phyloP scores from a whole-genome alignment of 495 filamentous ascomycete genomes.

The Penicillium alfredii region DNA sequence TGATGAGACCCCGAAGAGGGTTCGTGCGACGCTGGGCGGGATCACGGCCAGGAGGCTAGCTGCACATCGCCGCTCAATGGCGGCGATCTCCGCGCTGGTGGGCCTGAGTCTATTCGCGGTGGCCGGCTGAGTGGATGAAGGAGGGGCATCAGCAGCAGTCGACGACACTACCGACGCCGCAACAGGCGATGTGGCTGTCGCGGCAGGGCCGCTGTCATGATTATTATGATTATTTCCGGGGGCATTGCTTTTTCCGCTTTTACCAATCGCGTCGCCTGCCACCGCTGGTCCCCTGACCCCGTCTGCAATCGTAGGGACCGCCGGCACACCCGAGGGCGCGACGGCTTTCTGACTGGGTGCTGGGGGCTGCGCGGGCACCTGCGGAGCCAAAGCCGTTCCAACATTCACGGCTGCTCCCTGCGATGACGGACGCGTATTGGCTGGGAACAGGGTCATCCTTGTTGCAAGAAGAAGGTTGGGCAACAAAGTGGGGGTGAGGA shows the following conservation, averaged over 20 bases:
- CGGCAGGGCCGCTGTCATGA: slow-evolving; percentile 16
- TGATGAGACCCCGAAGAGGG: slow-evolving; percentile 31
- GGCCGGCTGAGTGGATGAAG: too few relatives aligned
- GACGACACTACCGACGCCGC: background rate
- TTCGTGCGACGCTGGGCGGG: slow-evolving; percentile 34
- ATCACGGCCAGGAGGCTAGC: slow-evolving; percentile 43
- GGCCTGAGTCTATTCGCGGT: slow-evolving; percentile 14
- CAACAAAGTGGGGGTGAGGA: slow-evolving; percentile 62
- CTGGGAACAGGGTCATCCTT: slow-evolving; percentile 72
- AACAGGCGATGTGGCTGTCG: slow-evolving; percentile 3
- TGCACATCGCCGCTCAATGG: slow-evolving; percentile 54
- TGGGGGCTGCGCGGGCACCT: slow-evolving; percentile 24
- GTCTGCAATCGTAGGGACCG: slow-evolving; percentile 4
- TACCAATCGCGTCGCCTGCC: slow-evolving; percentile 12
- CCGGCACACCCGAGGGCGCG: slow-evolving; percentile 4
- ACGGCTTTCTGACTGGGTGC: slow-evolving; percentile 14
- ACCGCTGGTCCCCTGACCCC: slow-evolving; percentile 1
- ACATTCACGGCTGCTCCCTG: slow-evolving; percentile 17
- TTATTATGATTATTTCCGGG: slow-evolving; percentile 4
- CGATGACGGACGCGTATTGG: slow-evolving; percentile 51
- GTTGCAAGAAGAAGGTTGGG: slow-evolving; percentile 67
- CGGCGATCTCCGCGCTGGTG: slow-evolving; percentile 36
- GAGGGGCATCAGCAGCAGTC: slow-evolving; percentile 2
- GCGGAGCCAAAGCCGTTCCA: slow-evolving; percentile 23
- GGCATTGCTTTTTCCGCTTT: slow-evolving; percentile 6